Conservation (phyloP, 176 grass and related monocot species). For the Avena atlantica region DNA sequence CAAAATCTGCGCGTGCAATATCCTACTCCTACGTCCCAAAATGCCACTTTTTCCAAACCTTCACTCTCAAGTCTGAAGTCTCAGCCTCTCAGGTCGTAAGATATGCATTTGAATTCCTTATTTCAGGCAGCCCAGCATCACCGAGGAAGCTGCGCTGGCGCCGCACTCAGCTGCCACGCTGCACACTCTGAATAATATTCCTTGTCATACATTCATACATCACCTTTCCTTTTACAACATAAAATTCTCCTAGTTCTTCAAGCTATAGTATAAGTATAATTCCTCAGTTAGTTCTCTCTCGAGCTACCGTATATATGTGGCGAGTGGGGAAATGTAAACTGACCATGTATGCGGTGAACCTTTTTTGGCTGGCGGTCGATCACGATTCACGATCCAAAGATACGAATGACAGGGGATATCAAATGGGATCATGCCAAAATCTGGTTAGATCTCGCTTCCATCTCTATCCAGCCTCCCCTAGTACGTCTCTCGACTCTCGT, state of each 20-base stretch:
- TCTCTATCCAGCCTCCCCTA: not conserved
- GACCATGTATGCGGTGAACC: not conserved
- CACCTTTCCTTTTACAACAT: not conserved
- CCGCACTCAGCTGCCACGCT: not conserved
- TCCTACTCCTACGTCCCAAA: not conserved
- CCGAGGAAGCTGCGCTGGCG: constrained; percentile 5
- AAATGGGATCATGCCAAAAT: no score
- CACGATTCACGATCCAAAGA: not conserved
- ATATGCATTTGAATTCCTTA: not conserved
- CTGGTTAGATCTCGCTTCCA: no score
- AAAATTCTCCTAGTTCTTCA: constrained; percentile 8
- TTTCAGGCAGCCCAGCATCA: not conserved
- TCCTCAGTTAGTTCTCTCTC: not conserved
- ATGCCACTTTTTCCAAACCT: not conserved
- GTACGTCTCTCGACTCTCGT: constrained; percentile 42
- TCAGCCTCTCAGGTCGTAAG: not conserved
- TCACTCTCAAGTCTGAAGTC: not conserved
- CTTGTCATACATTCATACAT: not conserved
- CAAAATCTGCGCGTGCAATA: not conserved
- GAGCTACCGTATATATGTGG: not conserved
- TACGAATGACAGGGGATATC: not conserved
- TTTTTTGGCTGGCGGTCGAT: not conserved
- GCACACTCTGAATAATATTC: not conserved
- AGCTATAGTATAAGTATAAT: not conserved
- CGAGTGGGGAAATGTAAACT: not conserved